Conservation (phyloP, 2,329 filamentous ascomycete genomes). For the Stachybotrys chartarum region DNA sequence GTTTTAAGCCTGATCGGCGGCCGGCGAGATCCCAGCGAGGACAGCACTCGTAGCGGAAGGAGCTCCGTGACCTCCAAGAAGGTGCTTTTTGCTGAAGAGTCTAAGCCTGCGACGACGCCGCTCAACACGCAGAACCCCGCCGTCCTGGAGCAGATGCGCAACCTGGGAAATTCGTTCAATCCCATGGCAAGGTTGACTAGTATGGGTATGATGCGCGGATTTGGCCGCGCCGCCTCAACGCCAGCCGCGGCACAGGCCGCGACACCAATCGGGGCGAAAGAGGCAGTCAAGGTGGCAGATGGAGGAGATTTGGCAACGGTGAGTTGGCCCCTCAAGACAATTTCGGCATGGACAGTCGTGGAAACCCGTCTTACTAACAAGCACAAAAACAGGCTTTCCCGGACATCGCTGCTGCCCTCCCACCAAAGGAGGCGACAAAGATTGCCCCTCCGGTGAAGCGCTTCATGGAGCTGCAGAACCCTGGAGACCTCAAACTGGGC, state of each 20-base stretch:
- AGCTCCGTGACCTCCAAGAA: conserved; percentile 57
- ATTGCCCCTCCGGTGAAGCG: conserved; percentile 61
- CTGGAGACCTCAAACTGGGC: conserved; percentile 62
- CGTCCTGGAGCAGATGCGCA: conserved; percentile 73
- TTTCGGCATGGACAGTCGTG: neutral
- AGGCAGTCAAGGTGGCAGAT: conserved; percentile 34
- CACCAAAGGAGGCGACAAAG: conserved; percentile 47
- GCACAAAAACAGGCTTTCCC: conserved; percentile 45
- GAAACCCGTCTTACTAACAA: conserved; percentile 2
- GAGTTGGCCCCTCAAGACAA: conserved; percentile 17
- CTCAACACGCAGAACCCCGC: conserved; percentile 39
- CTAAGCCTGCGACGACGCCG: conserved; percentile 11
- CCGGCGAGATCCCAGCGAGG: conserved; percentile 68
- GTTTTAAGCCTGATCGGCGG: conserved; percentile 67
- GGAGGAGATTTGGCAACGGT: conserved; percentile 53
- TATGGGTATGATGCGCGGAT: conserved; percentile 68
- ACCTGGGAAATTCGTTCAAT: conserved; percentile 72
- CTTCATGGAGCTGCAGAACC: conserved; percentile 66
- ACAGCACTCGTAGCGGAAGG: conserved; percentile 60
- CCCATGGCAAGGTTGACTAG: conserved; percentile 71
- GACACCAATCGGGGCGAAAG: conserved; percentile 26
- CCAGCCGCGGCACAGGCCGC: conserved; percentile 26
- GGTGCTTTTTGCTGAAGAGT: conserved; percentile 41
- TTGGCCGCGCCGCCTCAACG: conserved; percentile 51
- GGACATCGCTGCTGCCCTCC: conserved; percentile 47